Conservation (phyloP, 2,329 filamentous ascomycete species). For the Thermothelomyces thermophilus region DNA sequence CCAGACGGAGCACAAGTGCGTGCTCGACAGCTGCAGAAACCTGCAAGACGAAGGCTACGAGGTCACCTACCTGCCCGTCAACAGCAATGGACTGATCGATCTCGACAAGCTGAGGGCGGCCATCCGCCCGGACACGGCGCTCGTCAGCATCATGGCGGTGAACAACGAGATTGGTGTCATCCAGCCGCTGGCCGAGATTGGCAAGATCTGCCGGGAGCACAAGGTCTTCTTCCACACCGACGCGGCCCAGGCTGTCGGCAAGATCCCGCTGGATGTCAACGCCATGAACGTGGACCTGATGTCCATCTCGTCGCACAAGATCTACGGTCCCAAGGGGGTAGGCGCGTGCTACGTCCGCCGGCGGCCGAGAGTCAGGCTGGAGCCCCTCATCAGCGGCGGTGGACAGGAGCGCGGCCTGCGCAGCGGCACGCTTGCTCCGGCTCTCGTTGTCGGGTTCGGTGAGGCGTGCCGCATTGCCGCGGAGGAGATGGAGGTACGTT, state of each 20-base stretch:
- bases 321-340: constrained; percentile 95
- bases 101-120: constrained; percentile 80
- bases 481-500: constrained; percentile 81
- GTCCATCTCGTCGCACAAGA: constrained; percentile 98
- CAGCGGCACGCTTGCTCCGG: constrained; percentile 87
- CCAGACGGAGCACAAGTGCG: constrained; percentile 98
- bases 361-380: constrained; percentile 84
- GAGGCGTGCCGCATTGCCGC: constrained; percentile 90
- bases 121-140: constrained; percentile 80
- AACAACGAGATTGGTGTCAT: constrained; percentile 99
- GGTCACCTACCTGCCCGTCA: constrained; percentile 91
- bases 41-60: constrained; percentile 95
- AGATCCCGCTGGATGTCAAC: constrained; percentile 94
- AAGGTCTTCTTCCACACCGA: constrained; percentile 99
- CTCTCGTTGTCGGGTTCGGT: constrained; percentile 85
- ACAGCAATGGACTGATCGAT: constrained; percentile 76
- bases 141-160: constrained; percentile 97
- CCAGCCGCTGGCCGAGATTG: constrained; percentile 89
- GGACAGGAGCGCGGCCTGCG: constrained; percentile 92
- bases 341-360: constrained; percentile 93
- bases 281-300: constrained; percentile 97
- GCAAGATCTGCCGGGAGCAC: constrained; percentile 79
- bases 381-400: constrained; percentile 92
- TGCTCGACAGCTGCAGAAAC: constrained; percentile 93
- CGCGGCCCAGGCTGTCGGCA: constrained; percentile 94